phyloP scores from a whole-genome alignment of 2,329 filamentous ascomycete genomes.

The Furcasterigmium sp. region DNA sequence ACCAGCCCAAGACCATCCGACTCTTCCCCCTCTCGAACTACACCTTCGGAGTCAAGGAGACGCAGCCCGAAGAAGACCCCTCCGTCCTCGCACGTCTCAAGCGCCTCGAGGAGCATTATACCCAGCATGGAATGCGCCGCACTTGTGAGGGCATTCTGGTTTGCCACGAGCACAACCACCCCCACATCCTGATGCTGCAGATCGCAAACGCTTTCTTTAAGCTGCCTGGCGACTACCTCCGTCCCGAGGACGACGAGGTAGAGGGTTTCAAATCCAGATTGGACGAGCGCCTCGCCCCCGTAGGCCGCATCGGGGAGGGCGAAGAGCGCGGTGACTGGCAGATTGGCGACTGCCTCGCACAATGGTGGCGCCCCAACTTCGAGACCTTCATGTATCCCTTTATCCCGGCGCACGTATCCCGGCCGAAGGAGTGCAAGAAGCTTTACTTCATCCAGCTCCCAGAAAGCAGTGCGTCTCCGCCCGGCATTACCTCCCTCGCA shows the following conservation, averaged over 20 bases:
- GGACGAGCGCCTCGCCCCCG: conserved; percentile 88
- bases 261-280: conserved; percentile 90
- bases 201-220: conserved; percentile 99
- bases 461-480: conserved; percentile 66
- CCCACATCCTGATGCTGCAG: conserved; percentile 97
- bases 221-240: conserved; percentile 91
- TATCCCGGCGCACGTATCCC: conserved; percentile 88
- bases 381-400: conserved; percentile 99
- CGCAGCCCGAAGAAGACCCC: conserved; percentile 94
- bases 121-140: conserved; percentile 87
- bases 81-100: conserved; percentile 89
- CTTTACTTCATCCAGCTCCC: conserved; percentile 95
- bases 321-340: conserved; percentile 87
- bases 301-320: conserved; percentile 79
- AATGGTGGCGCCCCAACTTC: conserved; percentile 99
- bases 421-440: conserved; percentile 99
- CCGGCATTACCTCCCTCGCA: not conserved
- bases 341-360: conserved; percentile 87
- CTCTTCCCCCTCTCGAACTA: conserved; percentile 97
- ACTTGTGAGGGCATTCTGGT: conserved; percentile 96
- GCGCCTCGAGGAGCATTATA: conserved; percentile 93
- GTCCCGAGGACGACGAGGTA: conserved; percentile 83
- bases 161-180: conserved; percentile 98
- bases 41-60: conserved; percentile 97
- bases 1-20: conserved; percentile 84